Base-by-base conservation (phyloP, 441 rosid genomes). In the Populus hybrid region DNA sequence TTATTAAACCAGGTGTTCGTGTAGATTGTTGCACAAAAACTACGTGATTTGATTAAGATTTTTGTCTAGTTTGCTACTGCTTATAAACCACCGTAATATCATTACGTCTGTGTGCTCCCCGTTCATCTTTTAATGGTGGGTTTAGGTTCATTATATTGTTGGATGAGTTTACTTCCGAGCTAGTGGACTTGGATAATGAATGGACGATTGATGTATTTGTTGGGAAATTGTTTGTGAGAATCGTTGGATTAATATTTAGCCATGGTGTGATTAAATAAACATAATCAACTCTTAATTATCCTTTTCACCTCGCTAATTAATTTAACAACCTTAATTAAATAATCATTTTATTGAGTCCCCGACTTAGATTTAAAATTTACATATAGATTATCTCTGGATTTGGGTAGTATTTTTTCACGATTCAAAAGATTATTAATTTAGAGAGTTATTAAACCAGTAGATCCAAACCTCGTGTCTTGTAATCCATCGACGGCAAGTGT, bases 121-220 rank as follows among this genome's bases (percentile, higher is more conserved):
- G 72, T 73, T 76, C 14, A 71, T 46, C 65, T 53, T 12, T 24
- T 67, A 64, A 64, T 36, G 70, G 8, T n/a, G 7, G 32, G 30
- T 12, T 30, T 7, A 18, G 67, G 78, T 76, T 57, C 73, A 23
- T n/a, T n/a, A 3, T 26, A 34, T 34, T 34, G 11, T 69, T 9
- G 10, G 74, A 2, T 12, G 0, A 6, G 66, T 74, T 74, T 82
- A 79, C 78, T 75, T 77, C 0, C 16, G n/a, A 4, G 3, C 0
- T n/a, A 4, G 3, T n/a, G 36, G 34, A 67, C 80, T 65, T 78
- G 26, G 3, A 38, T 75, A 82, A 73, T 46, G 11, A 61, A 21
- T n/a, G n/a, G 65, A 61, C 9, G 26, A 61, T 61, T n/a, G 65
- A 11, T 42, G 11, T 42, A 10, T 40, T 40, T 40, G 46, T 2